Evolutionary conservation across 2,329 filamentous ascomycete species (phyloP).

Genomic region (Aspergillus sp.): DNA sequence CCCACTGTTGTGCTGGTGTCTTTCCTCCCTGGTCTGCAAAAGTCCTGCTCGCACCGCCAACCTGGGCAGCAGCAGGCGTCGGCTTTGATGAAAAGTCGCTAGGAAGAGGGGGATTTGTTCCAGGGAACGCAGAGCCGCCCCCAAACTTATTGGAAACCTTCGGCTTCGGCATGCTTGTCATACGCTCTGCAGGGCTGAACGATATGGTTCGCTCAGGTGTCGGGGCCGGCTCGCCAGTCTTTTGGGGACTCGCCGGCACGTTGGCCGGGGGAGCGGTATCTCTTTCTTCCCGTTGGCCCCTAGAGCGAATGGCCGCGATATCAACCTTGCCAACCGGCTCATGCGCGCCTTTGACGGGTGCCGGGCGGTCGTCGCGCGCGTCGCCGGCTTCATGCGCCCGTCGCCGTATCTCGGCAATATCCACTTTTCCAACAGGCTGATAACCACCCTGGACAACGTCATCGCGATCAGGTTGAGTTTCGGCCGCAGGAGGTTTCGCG

Average conservation of each 20-base stretch:
- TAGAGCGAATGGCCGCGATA: constrained; percentile 84
- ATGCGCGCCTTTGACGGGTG: constrained; percentile 82
- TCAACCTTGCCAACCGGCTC: constrained; percentile 95
- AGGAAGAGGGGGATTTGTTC: constrained; percentile 81
- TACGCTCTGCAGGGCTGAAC: constrained; percentile 64
- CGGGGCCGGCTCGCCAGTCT: constrained; percentile 48
- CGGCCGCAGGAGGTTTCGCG: constrained; percentile 53
- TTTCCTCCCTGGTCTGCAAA: constrained; percentile 94
- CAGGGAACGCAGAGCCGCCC: constrained; percentile 61
- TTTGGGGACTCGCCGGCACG: constrained; percentile 36
- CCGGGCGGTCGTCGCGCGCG: constrained; percentile 63
- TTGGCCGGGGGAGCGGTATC: constrained; percentile 17
- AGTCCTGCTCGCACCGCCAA: constrained; percentile 77
- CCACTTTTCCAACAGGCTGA: constrained; percentile 93
- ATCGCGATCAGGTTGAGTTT: constrained; percentile 42
- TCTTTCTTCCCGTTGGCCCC: constrained; percentile 56
- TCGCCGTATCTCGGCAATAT: constrained; percentile 81
- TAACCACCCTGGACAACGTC: constrained; percentile 79
- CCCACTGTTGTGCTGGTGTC: constrained; percentile 94
- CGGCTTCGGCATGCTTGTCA: constrained; percentile 84
- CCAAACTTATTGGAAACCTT: constrained; percentile 89
- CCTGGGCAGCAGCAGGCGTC: constrained; percentile 45
- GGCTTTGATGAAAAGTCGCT: constrained; percentile 55
- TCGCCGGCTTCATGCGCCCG: constrained; percentile 54
- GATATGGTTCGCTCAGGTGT: constrained; percentile 67